Base-by-base conservation (phyloP, 345 rosid genomes). In the Streptanthus diversifolius region DNA sequence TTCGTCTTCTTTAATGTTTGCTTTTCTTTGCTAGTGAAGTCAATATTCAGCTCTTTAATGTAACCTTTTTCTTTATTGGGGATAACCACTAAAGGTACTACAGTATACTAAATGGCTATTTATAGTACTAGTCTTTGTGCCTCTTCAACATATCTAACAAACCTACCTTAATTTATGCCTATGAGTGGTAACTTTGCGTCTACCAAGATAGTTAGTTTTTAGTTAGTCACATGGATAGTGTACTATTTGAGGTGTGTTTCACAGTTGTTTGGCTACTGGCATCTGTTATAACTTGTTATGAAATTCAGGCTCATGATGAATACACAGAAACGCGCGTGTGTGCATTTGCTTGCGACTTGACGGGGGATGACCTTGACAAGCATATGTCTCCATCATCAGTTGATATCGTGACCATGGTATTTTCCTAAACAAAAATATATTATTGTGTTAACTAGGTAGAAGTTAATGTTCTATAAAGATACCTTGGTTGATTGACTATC, bases 331-430 rank as follows among this genome's bases (percentile, higher is more conserved):
- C 78, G 14, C 83, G 75, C 13, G 81, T 91, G 30, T 71, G 52
- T 59, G 89, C 95, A 67, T 93, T 91, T 41, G 76, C 84, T 37
- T 91, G 93, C 78, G 98, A 93, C 82, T 83, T 93, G 77, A 91
- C 96, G 0, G 29, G 66, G 75, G 93, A 91, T 84, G 86, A 77
- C 83, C 87, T 89, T 66, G 84, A 78, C 85, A 72, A 81, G 71
- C 88, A 85, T 61, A 83, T 93, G 53, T 73, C 90, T 77, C 85
- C 98, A 47, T 73, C 93, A 49, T 89, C 98, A 63, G 71, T 93
- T 43, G 93, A 93, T 78, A 81, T 89, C 68, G 96, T 91, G 69
- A 93, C 95, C 73, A 89, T 91, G 98, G 97, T 93, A 91, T 68
- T 79, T 72, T 74, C 60, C 43, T 12, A 54, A 25, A 70, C 45